Percentiles rank a stretch among this genome's conserved stretches.
phyloP scores from a whole-genome alignment of 495 filamentous ascomycete species.

The Penicillium taxi region DNA sequence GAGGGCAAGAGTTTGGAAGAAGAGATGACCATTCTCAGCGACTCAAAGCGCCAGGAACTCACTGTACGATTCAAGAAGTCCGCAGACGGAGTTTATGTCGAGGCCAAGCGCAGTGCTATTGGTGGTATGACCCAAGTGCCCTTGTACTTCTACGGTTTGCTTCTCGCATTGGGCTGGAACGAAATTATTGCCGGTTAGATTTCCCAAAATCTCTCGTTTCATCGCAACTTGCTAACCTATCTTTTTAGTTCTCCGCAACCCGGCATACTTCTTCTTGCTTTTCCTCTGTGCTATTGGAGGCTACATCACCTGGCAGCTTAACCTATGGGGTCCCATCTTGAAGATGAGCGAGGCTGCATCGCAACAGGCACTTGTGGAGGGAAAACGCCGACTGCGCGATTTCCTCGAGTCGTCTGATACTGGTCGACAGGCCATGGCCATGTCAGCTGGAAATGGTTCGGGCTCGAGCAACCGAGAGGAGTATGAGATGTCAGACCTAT shows the following conservation, averaged over 20 bases:
- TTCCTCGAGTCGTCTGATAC: conserved; percentile 77
- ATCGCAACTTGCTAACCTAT: conserved; percentile 10
- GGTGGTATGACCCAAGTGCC: conserved; percentile 93
- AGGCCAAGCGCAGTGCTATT: conserved; percentile 93
- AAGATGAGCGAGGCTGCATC: conserved; percentile 88
- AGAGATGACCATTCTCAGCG: conserved; percentile 87
- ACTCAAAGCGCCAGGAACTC: conserved; percentile 80
- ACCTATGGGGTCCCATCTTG: conserved; percentile 90
- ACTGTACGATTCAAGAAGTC: conserved; percentile 95
- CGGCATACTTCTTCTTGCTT: conserved; percentile 82
- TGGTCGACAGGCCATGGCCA: conserved; percentile 69
- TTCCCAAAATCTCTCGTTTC: conserved; percentile 2
- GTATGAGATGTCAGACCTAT: conserved; percentile 41
- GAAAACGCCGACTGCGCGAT: conserved; percentile 78
- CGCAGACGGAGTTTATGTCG: conserved; percentile 93
- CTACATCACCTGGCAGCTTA: conserved; percentile 86
- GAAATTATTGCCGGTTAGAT: conserved; percentile 82
- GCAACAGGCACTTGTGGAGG: conserved; percentile 77
- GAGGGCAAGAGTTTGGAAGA: conserved; percentile 90
- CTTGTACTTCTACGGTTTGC: conserved; percentile 82
- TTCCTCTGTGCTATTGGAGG: conserved; percentile 64
- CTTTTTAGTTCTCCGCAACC: conserved; percentile 74
- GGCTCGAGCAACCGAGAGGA: conserved; percentile 23
- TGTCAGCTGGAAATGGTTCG: conserved; percentile 40
- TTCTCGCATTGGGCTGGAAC: conserved; percentile 93